These are phyloP conservation scores for Ceratopteris richardii DNA, from an alignment of 75 land plant genomes.

Conservation along the genomic window DNA sequence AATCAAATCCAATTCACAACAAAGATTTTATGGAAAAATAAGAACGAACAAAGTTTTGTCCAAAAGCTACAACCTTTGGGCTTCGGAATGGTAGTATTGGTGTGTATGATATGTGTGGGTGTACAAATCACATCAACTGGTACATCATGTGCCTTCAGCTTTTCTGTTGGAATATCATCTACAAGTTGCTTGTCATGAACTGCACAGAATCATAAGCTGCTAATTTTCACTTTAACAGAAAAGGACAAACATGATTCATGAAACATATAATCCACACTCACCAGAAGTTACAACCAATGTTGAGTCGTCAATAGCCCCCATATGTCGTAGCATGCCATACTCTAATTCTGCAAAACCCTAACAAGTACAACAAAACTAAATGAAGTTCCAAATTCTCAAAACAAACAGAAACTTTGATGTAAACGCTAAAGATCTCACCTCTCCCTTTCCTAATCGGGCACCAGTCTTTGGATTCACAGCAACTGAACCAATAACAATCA, in stretches of 20 bases:
- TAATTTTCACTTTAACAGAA: no score
- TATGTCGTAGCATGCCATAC: slow-evolving; percentile 85
- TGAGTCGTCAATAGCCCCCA: slow-evolving; percentile 91
- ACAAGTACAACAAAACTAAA: background rate
- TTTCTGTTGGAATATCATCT: slow-evolving; percentile 84
- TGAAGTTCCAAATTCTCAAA: no score
- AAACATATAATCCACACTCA: slow-evolving; percentile 22
- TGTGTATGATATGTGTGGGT: slow-evolving; percentile 71
- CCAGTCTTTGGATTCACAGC: slow-evolving; percentile 94
- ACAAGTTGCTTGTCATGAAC: slow-evolving; percentile 90
- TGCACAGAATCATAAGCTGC: slow-evolving; percentile 16
- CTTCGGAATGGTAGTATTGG: slow-evolving; percentile 81
- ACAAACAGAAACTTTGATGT: background rate
- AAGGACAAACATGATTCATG: no score
- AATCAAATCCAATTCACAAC: no score
- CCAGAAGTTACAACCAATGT: slow-evolving; percentile 77
- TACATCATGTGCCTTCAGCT: slow-evolving; percentile 80
- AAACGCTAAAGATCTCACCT: slow-evolving; percentile 46
- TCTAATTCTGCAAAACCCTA: slow-evolving; percentile 98
- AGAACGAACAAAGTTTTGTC: no score
- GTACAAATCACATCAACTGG: slow-evolving; percentile 93
- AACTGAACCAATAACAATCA: slow-evolving; percentile 93
- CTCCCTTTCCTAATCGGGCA: slow-evolving; percentile 95
- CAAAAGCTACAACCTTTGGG: slow-evolving; percentile 63
- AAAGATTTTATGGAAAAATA: no score